These are phyloP conservation scores for Neocucurbitaria cava DNA, from an alignment of 2,329 filamentous ascomycete genomes.

Conservation along the genomic window DNA sequence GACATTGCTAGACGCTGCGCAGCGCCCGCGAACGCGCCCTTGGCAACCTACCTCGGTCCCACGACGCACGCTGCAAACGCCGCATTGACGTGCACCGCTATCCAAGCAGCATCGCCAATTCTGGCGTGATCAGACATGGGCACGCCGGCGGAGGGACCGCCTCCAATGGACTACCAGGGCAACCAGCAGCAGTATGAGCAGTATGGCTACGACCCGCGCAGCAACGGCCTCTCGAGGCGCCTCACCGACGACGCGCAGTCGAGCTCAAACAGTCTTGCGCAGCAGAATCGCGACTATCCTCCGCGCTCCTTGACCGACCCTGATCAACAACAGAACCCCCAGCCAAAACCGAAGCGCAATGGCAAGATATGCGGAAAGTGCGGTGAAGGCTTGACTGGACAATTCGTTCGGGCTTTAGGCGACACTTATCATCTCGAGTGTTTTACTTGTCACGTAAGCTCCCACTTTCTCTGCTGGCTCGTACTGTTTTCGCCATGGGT, in stretches of 20 bases:
- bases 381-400: constrained; percentile 83
- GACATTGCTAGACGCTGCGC: constrained; percentile 16
- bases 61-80: constrained; percentile 2
- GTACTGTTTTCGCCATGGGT: background rate
- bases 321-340: constrained; percentile 26
- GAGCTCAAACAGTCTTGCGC: constrained; percentile 31
- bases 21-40: constrained; percentile 14
- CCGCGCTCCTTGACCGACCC: constrained; percentile 40
- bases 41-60: constrained; percentile 15
- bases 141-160: constrained; percentile 45
- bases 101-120: constrained; percentile 13
- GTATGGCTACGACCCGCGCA: constrained; percentile 39
- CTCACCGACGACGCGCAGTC: constrained; percentile 39
- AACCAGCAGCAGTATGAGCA: constrained; percentile 33
- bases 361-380: constrained; percentile 77
- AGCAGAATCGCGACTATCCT: constrained; percentile 32
- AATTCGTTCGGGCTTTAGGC: constrained; percentile 92
- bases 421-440: constrained; percentile 97
- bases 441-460: constrained; percentile 87
- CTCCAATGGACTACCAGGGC: constrained; percentile 42
- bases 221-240: constrained; percentile 40
- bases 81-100: background rate
- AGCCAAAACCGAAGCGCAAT: constrained; percentile 40
- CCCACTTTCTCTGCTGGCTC: background rate
- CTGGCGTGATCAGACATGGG: constrained; percentile 42